Evolutionary conservation across 2,329 filamentous ascomycete genomes (phyloP), one percentile per base, ranked within the genome.

Genomic region (Xylaria sp.): DNA sequence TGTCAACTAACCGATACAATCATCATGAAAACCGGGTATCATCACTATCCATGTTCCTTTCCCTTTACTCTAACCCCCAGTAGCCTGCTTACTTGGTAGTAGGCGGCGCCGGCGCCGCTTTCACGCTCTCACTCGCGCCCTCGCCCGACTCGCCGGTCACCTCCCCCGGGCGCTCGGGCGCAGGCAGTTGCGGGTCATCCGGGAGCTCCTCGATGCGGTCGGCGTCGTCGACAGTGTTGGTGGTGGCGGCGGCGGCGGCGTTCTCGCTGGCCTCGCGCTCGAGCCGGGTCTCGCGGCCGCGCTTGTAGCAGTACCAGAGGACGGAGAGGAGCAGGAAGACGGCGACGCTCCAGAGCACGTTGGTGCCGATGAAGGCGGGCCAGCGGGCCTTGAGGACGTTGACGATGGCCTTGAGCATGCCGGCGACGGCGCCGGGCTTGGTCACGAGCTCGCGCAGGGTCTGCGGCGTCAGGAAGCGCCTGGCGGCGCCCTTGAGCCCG

Each of bases 221-320:
- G 51, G 68, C 66, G 11, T 70, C 76, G 21, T 76, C 73, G 34
- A 77, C 61, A 13, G 64, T 57, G 18, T 63, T 52, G 59, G 84
- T 82, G 46, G 78, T 9, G 19, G 39, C 22, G 24, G 24, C 24
- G 24, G 24, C 29, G 6, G 21, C 63, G 8, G 54, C 64, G n/a
- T n/a, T n/a, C 9, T 68, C 71, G 1, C 71, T 62, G 48, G 74
- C 75, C 66, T 84, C 81, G 46, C 71, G 84, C 68, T 89, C 87
- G 11, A 97, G 82, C 46, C 94, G 84, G 6, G 86, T 87, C 75
- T 99, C 93, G 41, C 86, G 86, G 38, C 94, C 94, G 49, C 94
- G 89, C 77, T 97, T 97, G 74, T 97, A 89, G 75, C 92, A 97
- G 75, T 97, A 99, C 92, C 93, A 99, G 65, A 97, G 87, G 41